These are phyloP conservation scores for Rhododendron kiyosumense DNA, from an alignment of 148 eudicot genomes.

Conservation along the genomic window DNA sequence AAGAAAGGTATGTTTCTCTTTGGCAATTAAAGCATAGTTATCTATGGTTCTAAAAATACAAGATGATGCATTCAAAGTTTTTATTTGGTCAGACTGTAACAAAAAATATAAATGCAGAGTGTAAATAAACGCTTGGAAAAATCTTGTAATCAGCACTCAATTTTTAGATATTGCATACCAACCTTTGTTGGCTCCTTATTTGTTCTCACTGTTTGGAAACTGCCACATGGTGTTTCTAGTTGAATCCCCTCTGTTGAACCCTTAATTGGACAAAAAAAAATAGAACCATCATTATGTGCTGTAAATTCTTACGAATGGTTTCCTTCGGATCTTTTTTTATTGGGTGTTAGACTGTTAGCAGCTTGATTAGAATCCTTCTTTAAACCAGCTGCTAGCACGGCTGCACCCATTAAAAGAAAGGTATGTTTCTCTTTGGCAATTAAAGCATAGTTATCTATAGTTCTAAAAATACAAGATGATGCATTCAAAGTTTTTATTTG, in stretches of 20 bases:
- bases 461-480: background rate
- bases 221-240: background rate
- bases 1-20: conserved; percentile 58
- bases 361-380: conserved; percentile 78
- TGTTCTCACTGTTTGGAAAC: background rate
- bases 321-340: background rate
- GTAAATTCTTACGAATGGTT: background rate
- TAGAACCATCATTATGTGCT: background rate
- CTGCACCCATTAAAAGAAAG: conserved; percentile 76
- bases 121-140: background rate
- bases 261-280: background rate
- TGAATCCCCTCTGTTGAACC: background rate
- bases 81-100: background rate
- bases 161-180: background rate
- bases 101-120: background rate
- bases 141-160: background rate
- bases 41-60: background rate
- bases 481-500: background rate
- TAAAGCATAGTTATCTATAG: background rate
- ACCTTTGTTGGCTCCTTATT: background rate
- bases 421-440: conserved; percentile 33
- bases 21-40: background rate
- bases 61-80: background rate
- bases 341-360: no score
- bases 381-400: conserved; percentile 56